Evolutionary conservation across 1,284 basidiomycete genomes (phyloP).

Genomic region (Chondrostereum purpureum): DNA sequence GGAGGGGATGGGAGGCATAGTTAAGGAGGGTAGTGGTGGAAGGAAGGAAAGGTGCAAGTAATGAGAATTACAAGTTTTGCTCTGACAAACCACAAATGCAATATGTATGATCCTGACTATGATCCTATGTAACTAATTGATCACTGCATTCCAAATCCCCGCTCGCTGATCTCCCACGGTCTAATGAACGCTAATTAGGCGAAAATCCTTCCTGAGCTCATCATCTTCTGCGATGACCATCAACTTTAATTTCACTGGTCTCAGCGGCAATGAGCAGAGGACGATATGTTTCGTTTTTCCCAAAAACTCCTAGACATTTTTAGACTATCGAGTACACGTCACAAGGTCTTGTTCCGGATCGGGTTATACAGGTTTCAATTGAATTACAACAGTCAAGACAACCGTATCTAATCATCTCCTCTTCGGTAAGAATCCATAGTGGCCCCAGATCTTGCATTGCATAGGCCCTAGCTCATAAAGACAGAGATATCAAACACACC

Average conservation of each 20-base stretch:
- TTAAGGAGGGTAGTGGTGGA: conserved; percentile 14
- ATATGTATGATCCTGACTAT: background rate
- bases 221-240: conserved; percentile 2
- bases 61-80: conserved; percentile 14
- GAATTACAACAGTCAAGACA: conserved; percentile 1
- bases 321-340: too few relatives aligned
- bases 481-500: too few relatives aligned
- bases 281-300: too few relatives aligned
- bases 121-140: too few relatives aligned
- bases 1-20: conserved; percentile 18
- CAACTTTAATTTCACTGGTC: background rate
- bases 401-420: background rate
- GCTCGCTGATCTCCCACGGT: background rate
- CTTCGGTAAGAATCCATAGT: too few relatives aligned
- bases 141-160: background rate
- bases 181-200: background rate
- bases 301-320: too few relatives aligned
- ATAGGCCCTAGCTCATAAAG: too few relatives aligned
- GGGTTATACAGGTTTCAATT: conserved; percentile 7
- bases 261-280: too few relatives aligned
- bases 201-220: background rate
- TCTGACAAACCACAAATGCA: background rate
- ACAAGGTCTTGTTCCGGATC: conserved; percentile 1
- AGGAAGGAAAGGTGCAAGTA: conserved; percentile 14
- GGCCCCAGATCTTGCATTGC: too few relatives aligned